Evolutionary conservation across 1,284 basidiomycete species (phyloP).

Genomic region (Pyrrhoderma noxium): DNA sequence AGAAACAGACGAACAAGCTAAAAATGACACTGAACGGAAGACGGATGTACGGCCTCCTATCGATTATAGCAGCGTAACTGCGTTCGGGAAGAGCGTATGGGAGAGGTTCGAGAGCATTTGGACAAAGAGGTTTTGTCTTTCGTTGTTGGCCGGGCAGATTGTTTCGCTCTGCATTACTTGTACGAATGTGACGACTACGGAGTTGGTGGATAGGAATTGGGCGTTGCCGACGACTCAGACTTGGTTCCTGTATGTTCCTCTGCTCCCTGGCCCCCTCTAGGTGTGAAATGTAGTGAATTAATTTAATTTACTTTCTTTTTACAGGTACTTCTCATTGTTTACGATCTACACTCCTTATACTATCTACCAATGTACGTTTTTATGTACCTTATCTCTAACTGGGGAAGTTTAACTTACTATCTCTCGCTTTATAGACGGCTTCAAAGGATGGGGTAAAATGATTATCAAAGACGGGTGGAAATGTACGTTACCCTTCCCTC

Average conservation of each 20-base stretch:
- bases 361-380: constrained; percentile 61
- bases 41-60: constrained; percentile 39
- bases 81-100: constrained; percentile 45
- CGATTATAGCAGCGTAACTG: constrained; percentile 47
- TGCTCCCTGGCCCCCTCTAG: neutral
- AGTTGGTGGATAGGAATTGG: constrained; percentile 65
- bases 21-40: neutral
- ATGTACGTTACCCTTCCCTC: constrained; percentile 49
- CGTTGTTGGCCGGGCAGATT: constrained; percentile 69
- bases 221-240: constrained; percentile 72
- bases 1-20: neutral
- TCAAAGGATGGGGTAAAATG: constrained; percentile 71
- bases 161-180: constrained; percentile 81
- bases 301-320: neutral
- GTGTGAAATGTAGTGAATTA: neutral
- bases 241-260: constrained; percentile 60
- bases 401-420: too few relatives aligned
- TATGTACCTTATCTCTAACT: too few relatives aligned
- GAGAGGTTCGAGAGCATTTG: constrained; percentile 62
- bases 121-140: constrained; percentile 63
- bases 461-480: constrained; percentile 75
- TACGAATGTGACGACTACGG: constrained; percentile 77
- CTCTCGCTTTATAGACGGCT: constrained; percentile 48
- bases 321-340: constrained; percentile 73
- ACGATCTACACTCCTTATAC: constrained; percentile 78